Evolutionary conservation across 2,329 filamentous ascomycete genomes (phyloP).

Genomic region (Verticillium zaregamsianum): DNA sequence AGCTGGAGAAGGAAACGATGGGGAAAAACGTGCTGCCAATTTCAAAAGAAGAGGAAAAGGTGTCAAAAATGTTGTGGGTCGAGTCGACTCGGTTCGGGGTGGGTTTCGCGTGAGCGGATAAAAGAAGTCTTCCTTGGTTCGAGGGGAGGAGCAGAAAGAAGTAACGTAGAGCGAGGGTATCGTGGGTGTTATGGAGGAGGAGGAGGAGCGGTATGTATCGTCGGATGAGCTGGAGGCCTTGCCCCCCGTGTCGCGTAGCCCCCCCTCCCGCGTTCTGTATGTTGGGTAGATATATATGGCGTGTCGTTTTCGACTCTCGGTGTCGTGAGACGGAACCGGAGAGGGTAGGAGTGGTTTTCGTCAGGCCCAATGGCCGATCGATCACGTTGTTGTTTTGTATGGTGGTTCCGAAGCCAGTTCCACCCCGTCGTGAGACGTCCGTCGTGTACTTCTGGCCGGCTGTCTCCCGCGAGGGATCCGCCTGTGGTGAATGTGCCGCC

Average conservation of each 20-base stretch:
- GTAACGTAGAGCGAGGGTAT: neutral
- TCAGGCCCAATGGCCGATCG: neutral
- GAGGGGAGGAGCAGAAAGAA: conserved; percentile 10
- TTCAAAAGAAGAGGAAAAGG: conserved; percentile 12
- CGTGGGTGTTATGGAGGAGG: neutral
- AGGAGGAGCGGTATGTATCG: neutral
- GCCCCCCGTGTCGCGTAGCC: too few relatives aligned
- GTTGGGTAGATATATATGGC: conserved; percentile 5
- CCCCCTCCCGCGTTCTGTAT: neutral
- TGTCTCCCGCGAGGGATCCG: conserved; percentile 2
- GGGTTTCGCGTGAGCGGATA: conserved; percentile 28
- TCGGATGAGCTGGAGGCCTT: neutral
- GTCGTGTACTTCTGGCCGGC: conserved; percentile 5
- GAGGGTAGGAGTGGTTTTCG: neutral
- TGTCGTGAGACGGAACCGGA: neutral
- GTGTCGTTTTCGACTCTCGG: conserved; percentile 3
- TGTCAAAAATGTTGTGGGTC: conserved; percentile 5
- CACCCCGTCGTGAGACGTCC: conserved; percentile 10
- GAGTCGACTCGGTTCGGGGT: neutral
- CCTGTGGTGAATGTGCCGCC: conserved; percentile 1
- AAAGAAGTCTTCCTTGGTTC: conserved; percentile 17
- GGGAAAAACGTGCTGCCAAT: conserved; percentile 5
- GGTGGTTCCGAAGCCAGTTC: neutral
- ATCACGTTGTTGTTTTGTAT: neutral
- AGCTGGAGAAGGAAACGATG: conserved; percentile 7